Conservation (phyloP, 768 basidiomycete species). For the Suillus brevipes region DNA sequence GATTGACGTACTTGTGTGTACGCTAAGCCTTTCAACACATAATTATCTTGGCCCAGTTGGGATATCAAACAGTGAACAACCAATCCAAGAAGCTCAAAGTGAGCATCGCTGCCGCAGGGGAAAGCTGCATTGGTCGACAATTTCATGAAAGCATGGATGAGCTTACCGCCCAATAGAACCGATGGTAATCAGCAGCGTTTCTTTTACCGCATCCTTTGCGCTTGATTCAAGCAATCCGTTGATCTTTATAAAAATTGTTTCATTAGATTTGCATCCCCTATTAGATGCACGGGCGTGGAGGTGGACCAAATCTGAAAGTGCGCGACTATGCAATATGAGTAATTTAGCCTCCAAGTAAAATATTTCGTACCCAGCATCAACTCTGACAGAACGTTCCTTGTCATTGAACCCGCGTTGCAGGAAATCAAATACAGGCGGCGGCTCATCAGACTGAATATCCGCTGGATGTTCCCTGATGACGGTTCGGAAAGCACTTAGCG, state of each 20-base stretch:
- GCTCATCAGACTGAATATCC: slow-evolving; percentile 27
- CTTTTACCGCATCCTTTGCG: slow-evolving; percentile 48
- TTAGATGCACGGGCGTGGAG: slow-evolving; percentile 38
- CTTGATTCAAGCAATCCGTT: slow-evolving; percentile 47
- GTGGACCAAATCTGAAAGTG: slow-evolving; percentile 48
- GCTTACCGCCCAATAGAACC: slow-evolving; percentile 52
- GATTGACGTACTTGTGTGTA: slow-evolving; percentile 56
- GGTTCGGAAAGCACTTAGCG: slow-evolving; percentile 40
- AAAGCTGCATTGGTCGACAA: slow-evolving; percentile 7
- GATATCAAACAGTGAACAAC: slow-evolving; percentile 62
- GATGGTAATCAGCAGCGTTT: slow-evolving; percentile 63
- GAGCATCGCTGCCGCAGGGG: slow-evolving; percentile 40
- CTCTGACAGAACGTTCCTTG: slow-evolving; percentile 56
- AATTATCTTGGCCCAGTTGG: slow-evolving; percentile 67
- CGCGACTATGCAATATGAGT: slow-evolving; percentile 35
- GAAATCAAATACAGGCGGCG: slow-evolving; percentile 37
- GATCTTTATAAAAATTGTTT: slow-evolving; percentile 45
- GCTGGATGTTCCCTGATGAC: slow-evolving; percentile 45
- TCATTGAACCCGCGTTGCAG: slow-evolving; percentile 53
- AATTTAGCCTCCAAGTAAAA: not conserved
- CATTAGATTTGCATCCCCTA: slow-evolving; percentile 36
- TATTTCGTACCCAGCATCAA: slow-evolving; percentile 61
- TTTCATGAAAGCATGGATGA: not conserved
- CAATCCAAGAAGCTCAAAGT: slow-evolving; percentile 55
- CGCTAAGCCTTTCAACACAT: slow-evolving; percentile 67